Conservation (phyloP, 345 rosid genomes). For the Mercurialis annua region DNA sequence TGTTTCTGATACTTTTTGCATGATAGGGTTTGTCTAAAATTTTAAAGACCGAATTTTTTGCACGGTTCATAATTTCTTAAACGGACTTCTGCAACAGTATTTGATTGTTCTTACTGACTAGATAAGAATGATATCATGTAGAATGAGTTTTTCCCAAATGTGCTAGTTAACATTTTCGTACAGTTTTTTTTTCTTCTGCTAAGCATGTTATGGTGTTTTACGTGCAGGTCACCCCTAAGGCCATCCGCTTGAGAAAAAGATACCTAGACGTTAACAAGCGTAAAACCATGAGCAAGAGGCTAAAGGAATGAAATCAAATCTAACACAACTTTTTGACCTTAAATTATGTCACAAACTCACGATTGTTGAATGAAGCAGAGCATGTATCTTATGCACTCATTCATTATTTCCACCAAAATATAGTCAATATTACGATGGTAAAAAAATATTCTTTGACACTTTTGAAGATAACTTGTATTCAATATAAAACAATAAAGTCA, state of each 20-base stretch:
- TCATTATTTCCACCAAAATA: constrained; percentile 3
- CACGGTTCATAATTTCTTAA: neutral
- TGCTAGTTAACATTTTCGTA: neutral
- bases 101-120: neutral
- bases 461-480: constrained; percentile 3
- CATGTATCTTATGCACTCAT: constrained; percentile 10
- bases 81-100: neutral
- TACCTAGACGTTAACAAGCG: constrained; percentile 90
- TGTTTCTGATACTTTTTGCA: neutral
- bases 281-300: constrained; percentile 74
- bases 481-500: neutral
- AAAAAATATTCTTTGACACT: constrained; percentile 5
- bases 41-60: neutral
- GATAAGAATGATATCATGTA: neutral
- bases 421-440: neutral
- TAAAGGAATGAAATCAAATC: constrained; percentile 48
- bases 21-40: neutral
- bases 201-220: neutral
- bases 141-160: neutral
- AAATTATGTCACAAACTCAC: neutral
- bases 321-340: constrained; percentile 18
- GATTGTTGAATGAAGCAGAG: constrained; percentile 1
- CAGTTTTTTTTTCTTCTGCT: neutral
- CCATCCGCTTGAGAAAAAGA: constrained; percentile 77
- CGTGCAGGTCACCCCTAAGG: constrained; percentile 87